Evolutionary conservation across 495 filamentous ascomycete genomes (phyloP).

Genomic region (Penicillium taxi): DNA sequence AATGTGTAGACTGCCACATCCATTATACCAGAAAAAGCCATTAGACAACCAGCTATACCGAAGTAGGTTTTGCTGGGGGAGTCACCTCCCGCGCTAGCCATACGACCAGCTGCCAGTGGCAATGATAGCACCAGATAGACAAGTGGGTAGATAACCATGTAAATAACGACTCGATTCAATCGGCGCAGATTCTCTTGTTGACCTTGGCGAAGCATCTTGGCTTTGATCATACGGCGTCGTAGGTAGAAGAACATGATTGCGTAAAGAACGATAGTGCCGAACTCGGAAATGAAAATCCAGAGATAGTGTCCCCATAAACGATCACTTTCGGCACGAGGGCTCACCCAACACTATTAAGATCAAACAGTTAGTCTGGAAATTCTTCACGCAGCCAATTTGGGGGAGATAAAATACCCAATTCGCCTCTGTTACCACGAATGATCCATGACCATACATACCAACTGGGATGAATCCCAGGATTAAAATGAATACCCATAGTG

Average conservation of each 20-base stretch:
- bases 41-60: slow-evolving; percentile 58
- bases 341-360: slow-evolving; percentile 61
- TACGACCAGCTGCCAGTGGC: slow-evolving; percentile 60
- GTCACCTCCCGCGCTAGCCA: slow-evolving; percentile 47
- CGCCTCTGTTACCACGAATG: slow-evolving; percentile 47
- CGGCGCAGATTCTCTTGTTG: slow-evolving; percentile 32
- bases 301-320: slow-evolving; percentile 69
- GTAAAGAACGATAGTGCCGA: slow-evolving; percentile 57
- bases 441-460: slow-evolving; percentile 41
- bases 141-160: slow-evolving; percentile 68
- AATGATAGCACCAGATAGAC: slow-evolving; percentile 63
- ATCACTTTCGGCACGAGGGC: slow-evolving; percentile 44
- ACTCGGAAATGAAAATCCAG: slow-evolving; percentile 65
- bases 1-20: slow-evolving; percentile 64
- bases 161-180: slow-evolving; percentile 44
- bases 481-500: slow-evolving; percentile 52
- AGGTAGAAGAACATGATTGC: slow-evolving; percentile 54
- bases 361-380: slow-evolving; percentile 4
- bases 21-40: slow-evolving; percentile 61
- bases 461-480: slow-evolving; percentile 48
- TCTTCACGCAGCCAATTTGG: not conserved
- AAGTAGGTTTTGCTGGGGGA: slow-evolving; percentile 51
- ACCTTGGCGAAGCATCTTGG: slow-evolving; percentile 26
- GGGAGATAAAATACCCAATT: slow-evolving; percentile 31
- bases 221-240: slow-evolving; percentile 35